These are phyloP conservation scores for Penicillium sp. DNA, from an alignment of 2,329 filamentous ascomycete genomes.

Conservation along the genomic window DNA sequence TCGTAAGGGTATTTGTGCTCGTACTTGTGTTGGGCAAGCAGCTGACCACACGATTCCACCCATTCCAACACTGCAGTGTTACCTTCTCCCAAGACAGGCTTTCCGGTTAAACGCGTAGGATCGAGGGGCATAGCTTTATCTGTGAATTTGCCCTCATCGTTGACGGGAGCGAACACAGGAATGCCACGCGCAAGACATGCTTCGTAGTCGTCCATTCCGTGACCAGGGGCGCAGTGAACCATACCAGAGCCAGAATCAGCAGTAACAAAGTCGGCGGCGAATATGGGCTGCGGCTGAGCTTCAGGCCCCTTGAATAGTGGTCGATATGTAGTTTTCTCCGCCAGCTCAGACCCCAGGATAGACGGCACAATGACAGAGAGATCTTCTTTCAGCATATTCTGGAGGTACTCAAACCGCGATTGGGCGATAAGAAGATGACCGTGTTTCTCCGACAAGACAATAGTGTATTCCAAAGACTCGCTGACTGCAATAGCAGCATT, in stretches of 20 bases:
- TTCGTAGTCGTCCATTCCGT: slow-evolving; percentile 94
- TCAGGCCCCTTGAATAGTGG: slow-evolving; percentile 58
- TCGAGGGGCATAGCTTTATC: slow-evolving; percentile 65
- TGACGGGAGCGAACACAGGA: slow-evolving; percentile 69
- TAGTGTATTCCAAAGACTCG: slow-evolving; percentile 61
- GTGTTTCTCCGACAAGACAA: slow-evolving; percentile 52
- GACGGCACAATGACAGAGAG: slow-evolving; percentile 46
- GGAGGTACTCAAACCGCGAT: slow-evolving; percentile 55
- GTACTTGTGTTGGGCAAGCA: slow-evolving; percentile 63
- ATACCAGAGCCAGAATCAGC: slow-evolving; percentile 83
- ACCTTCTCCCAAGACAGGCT: slow-evolving; percentile 63
- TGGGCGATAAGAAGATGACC: slow-evolving; percentile 62
- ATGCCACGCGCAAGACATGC: slow-evolving; percentile 64
- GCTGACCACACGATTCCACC: slow-evolving; percentile 49
- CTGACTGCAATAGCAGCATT: slow-evolving; percentile 83
- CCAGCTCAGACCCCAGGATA: slow-evolving; percentile 58
- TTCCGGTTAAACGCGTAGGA: slow-evolving; percentile 58
- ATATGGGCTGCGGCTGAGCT: slow-evolving; percentile 56
- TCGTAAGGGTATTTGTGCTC: slow-evolving; percentile 95
- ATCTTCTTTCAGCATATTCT: slow-evolving; percentile 44
- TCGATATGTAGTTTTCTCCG: slow-evolving; percentile 54
- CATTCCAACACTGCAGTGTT: slow-evolving; percentile 61
- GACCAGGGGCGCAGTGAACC: slow-evolving; percentile 89
- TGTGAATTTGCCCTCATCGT: slow-evolving; percentile 73
- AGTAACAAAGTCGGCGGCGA: slow-evolving; percentile 82